These are phyloP conservation scores for Oxytropis ochrocephala DNA, from an alignment of 306 rosid species.

Conservation along the genomic window DNA sequence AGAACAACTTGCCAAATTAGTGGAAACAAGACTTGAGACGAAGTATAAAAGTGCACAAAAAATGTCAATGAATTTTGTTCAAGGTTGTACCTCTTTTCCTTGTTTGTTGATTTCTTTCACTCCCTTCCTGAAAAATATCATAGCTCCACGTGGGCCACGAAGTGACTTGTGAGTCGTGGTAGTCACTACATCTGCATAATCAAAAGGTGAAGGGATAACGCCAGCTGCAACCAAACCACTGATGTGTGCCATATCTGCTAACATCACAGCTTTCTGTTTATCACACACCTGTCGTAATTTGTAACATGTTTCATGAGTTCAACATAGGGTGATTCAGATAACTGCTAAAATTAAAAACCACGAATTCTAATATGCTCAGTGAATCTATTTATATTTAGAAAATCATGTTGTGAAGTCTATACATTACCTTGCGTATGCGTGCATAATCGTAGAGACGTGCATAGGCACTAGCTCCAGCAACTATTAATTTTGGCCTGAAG, in stretches of 20 bases:
- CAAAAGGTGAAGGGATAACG: slow-evolving; percentile 93
- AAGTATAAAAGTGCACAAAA: not conserved
- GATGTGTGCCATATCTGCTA: slow-evolving; percentile 99
- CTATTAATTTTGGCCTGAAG: slow-evolving; percentile 88
- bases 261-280: slow-evolving; percentile 80
- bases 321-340: slow-evolving; percentile 8
- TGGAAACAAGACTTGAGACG: not conserved
- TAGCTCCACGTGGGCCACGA: slow-evolving; percentile 98
- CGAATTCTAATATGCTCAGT: not conserved
- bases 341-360: slow-evolving; percentile 7
- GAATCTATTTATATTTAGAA: not conserved
- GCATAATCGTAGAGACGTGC: slow-evolving; percentile 91
- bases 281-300: slow-evolving; percentile 56
- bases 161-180: slow-evolving; percentile 98
- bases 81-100: slow-evolving; percentile 59
- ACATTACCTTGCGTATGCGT: slow-evolving; percentile 80
- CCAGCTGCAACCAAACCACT: slow-evolving; percentile 96
- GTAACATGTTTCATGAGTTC: slow-evolving; percentile 22
- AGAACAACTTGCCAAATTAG: not conserved
- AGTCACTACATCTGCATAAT: slow-evolving; percentile 91
- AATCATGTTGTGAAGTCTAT: not conserved
- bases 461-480: slow-evolving; percentile 98
- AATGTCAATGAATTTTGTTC: not conserved
- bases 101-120: slow-evolving; percentile 75
- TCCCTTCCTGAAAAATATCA: slow-evolving; percentile 95